Base-by-base conservation (phyloP, 78 protist genomes). In the Guillardia theta region DNA sequence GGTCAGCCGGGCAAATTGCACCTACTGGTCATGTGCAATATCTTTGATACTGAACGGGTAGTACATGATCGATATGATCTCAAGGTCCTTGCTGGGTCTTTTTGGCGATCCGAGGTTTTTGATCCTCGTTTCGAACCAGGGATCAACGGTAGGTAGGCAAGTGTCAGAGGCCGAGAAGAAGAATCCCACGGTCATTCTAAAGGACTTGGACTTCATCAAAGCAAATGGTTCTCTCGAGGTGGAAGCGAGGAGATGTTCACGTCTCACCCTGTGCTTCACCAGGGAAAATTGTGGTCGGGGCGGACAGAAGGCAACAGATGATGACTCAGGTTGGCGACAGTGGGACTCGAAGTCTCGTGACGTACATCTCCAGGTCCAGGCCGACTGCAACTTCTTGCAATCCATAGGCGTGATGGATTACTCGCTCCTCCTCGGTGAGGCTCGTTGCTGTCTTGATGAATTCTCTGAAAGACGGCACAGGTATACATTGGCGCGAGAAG, bases 11-110 rank as follows among this genome's bases (percentile, higher is more conserved):
- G 70, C 27, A 24, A 30, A 8, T 27, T 58, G 70, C 70, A 58
- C 70, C 6, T 58, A 30, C 70, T 58, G 1, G 90, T 80, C 36
- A 80, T 80, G 90, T 12, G 44, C 45, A 80, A 80, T 53, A 45
- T 80, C 43, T 80, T 80, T 53, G 90, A 80, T 30, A 80, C 90
- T 3, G 90, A 80, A 46, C 90, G 90, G 62, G 27, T 80, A 33
- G 45, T 80, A 24, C 90, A 80, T 53, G 54, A 80, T 46, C 90
- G 90, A 46, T 80, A 80, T 30, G 90, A 80, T 15, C 90, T 80
- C 90, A 80, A 80, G 88, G 88, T 64, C 36, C 78, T 33, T n/a
- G 12, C 64, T 53, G 33, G 12, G 33, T 53, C 64, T 53, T 19
- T 53, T 19, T n/a, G n/a, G n/a, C n/a, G n/a, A n/a, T n/a, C n/a